Percentiles rank a stretch among this genome's conserved stretches.
phyloP scores from a whole-genome alignment of 805 yeast genomes.

The Suhomyces xylopsoci region DNA sequence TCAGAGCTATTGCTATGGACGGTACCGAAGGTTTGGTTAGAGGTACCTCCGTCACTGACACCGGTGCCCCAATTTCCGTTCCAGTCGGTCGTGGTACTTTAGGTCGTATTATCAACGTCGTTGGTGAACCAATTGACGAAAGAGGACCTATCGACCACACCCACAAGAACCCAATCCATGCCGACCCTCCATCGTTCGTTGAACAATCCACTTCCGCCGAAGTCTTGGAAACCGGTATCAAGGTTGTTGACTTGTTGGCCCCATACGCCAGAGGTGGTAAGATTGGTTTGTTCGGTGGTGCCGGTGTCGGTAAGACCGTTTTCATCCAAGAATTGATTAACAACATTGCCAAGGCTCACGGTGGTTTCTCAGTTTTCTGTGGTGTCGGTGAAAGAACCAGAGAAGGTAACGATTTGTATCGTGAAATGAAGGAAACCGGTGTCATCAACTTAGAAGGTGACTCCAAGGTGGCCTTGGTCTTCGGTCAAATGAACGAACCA shows the following conservation, averaged over 20 bases:
- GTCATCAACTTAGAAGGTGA: slow-evolving; percentile 99
- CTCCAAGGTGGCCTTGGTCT: slow-evolving; percentile 98
- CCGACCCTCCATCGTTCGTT: slow-evolving; percentile 94
- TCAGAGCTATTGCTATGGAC: slow-evolving; percentile 99
- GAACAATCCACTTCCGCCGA: slow-evolving; percentile 98
- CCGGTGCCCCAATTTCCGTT: slow-evolving; percentile 98
- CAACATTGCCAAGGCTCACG: slow-evolving; percentile 99
- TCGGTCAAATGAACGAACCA: slow-evolving; percentile 99
- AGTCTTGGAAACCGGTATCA: slow-evolving; percentile 98
- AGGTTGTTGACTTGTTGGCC: slow-evolving; percentile 98
- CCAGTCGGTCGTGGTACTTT: slow-evolving; percentile 99
- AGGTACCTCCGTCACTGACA: slow-evolving; percentile 88
- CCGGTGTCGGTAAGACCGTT: slow-evolving; percentile 99
- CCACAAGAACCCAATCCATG: slow-evolving; percentile 96
- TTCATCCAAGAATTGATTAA: slow-evolving; percentile 99
- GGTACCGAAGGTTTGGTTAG: slow-evolving; percentile 99
- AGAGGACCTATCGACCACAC: slow-evolving; percentile 96
- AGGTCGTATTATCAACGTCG: slow-evolving; percentile 97
- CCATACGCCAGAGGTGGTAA: slow-evolving; percentile 99
- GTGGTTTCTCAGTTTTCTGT: slow-evolving; percentile 99
- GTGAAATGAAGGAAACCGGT: slow-evolving; percentile 99
- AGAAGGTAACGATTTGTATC: slow-evolving; percentile 99
- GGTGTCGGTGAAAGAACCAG: slow-evolving; percentile 99
- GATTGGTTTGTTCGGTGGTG: slow-evolving; percentile 99
- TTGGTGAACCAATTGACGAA: slow-evolving; percentile 99